Conservation (phyloP, 305 asterid species). For the Salvia sclarea region DNA sequence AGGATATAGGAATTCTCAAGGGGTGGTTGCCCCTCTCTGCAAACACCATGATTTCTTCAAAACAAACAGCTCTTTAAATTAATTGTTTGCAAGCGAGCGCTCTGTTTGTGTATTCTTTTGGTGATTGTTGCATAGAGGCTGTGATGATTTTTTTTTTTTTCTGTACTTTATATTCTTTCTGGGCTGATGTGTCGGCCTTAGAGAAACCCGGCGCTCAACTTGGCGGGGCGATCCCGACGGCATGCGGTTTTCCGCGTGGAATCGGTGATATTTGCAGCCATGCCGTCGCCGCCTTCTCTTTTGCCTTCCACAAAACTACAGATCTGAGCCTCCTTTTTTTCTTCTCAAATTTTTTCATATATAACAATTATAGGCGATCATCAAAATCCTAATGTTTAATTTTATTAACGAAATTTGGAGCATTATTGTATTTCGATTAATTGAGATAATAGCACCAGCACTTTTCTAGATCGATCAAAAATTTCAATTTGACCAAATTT, state of each 20-base stretch:
- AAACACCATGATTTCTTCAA: conserved; percentile 28
- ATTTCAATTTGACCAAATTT: too few species aligned
- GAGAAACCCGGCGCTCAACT: conserved; percentile 35
- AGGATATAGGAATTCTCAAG: conserved; percentile 9
- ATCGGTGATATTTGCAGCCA: background rate
- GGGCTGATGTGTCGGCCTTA: conserved; percentile 21
- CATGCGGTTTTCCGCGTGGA: background rate
- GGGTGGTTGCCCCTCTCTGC: conserved; percentile 32
- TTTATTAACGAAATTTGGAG: too few species aligned
- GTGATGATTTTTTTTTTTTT: background rate
- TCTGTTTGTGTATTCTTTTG: background rate
- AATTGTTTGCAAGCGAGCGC: background rate
- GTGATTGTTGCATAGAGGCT: background rate
- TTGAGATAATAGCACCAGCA: too few species aligned
- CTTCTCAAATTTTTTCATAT: too few species aligned
- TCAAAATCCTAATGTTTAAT: too few species aligned
- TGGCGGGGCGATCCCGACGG: conserved; percentile 43
- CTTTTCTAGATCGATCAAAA: too few species aligned
- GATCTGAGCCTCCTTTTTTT: conserved; percentile 1
- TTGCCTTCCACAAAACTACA: background rate
- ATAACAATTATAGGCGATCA: too few species aligned
- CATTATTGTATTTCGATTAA: too few species aligned
- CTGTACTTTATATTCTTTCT: too few species aligned
- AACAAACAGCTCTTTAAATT: background rate
- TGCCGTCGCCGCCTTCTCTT: conserved; percentile 3